Evolutionary conservation across 2,329 filamentous ascomycete species (phyloP).

Genomic region (Microsporum ferrugineum): DNA sequence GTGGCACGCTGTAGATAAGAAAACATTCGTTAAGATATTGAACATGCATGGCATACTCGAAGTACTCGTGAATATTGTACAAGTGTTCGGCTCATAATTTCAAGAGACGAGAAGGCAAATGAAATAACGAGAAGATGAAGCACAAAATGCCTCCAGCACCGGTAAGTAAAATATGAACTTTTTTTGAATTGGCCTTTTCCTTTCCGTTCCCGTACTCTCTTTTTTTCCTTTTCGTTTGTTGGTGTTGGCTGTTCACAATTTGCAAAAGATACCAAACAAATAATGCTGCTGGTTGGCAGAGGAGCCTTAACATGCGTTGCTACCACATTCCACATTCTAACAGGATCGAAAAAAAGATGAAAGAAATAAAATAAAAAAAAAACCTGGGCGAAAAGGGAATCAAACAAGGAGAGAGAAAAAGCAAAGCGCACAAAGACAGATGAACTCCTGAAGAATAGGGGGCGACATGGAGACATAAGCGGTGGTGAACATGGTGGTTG

Average conservation of each 20-base stretch:
- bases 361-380: conserved; percentile 3
- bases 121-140: not conserved
- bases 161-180: not conserved
- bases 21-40: not conserved
- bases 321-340: not conserved
- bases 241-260: conserved; percentile 6
- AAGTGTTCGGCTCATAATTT: not conserved
- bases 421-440: conserved; percentile 3
- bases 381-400: not conserved
- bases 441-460: conserved; percentile 5
- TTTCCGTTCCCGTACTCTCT: conserved; percentile 7
- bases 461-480: conserved; percentile 5
- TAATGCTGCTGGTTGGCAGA: conserved; percentile 4
- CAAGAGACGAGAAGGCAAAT: not conserved
- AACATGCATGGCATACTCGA: not conserved
- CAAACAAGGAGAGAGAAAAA: not conserved
- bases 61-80: not conserved
- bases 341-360: conserved; percentile 5
- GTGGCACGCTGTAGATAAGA: too few species aligned
- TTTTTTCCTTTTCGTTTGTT: not conserved
- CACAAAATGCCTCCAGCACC: not conserved
- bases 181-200: conserved; percentile 5
- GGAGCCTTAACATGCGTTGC: conserved; percentile 7
- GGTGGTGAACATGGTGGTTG: not conserved
- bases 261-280: conserved; percentile 11